Conservation (phyloP, 2,329 filamentous ascomycete species). For the Exophiala alcalophila region DNA sequence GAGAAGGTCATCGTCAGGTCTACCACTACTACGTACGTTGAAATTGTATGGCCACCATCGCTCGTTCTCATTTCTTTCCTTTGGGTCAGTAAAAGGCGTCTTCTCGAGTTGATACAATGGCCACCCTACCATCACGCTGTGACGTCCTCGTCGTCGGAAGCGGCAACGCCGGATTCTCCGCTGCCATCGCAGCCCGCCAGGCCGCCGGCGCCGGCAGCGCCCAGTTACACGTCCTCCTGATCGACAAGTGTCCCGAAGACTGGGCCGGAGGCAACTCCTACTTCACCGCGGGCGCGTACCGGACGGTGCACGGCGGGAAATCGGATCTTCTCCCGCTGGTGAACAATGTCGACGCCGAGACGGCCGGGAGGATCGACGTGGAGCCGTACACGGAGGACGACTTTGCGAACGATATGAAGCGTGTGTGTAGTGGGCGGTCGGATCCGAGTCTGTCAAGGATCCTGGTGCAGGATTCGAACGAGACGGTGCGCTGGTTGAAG, state of each 20-base stretch:
- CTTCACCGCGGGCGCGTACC: conserved; percentile 64
- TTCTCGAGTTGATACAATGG: no score
- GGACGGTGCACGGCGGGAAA: conserved; percentile 56
- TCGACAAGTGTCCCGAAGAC: conserved; percentile 58
- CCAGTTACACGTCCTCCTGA: conserved; percentile 42
- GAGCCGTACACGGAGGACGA: conserved; percentile 54
- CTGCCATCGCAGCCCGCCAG: conserved; percentile 57
- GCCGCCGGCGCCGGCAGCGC: conserved; percentile 44
- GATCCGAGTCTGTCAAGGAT: conserved; percentile 49
- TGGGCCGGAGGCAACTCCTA: conserved; percentile 64
- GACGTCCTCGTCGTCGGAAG: conserved; percentile 56
- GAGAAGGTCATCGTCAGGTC: no score
- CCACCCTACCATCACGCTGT: no score
- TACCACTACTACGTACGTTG: no score
- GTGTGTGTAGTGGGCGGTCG: conserved; percentile 55
- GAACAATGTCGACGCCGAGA: conserved; percentile 51
- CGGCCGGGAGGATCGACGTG: conserved; percentile 55
- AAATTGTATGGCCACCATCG: no score
- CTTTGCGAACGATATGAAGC: conserved; percentile 56
- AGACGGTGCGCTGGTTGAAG: conserved; percentile 55
- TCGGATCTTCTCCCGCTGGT: conserved; percentile 59
- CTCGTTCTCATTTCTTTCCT: no score
- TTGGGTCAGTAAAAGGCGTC: no score
- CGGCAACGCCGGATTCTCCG: conserved; percentile 63
- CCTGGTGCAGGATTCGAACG: conserved; percentile 53